Evolutionary conservation across 768 basidiomycete genomes (phyloP), one percentile per base, ranked within the genome.

Genomic region (Amanita brunnescens): DNA sequence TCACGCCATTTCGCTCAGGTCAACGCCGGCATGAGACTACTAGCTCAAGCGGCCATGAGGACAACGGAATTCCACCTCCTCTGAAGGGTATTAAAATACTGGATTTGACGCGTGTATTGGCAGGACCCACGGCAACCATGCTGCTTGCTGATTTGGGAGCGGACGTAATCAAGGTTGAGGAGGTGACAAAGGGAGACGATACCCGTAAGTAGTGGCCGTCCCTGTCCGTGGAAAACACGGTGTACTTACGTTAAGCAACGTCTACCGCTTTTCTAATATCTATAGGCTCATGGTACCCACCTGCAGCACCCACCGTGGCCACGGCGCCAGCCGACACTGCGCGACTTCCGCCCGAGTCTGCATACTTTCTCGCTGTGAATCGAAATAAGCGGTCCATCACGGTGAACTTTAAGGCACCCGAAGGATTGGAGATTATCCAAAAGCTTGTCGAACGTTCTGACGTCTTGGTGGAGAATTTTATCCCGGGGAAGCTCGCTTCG

Each of bases 41-140:
- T 16, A 21, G 18, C 29, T 30, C n/a, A 6, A 14, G 29, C 16
- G 18, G 18, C 35, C 46, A 24, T 26, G 47, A 16, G 23, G 18
- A 24, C 21, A 21, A 63, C 48, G 86, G 82, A 44, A 89, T 90
- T 21, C 73, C 80, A 1, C 88, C 88, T 0, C 93, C 93, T 2
- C 68, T 97, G 54, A 73, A 77, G 55, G 91, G 89, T 13, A 71
- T 94, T 57, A 81, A 77, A 59, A 77, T 96, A n/a, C 72, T 97
- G 20, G 94, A 97, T 66, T 68, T 96, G 50, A 91, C 92, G 12
- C 78, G 94, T 24, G 87, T 96, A 1, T 70, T 97, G 44, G 92
- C 92, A n/a, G 92, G 91, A 0, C 92, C 92, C 29, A 86, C 85
- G 1, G 81, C 86, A n/a, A 89, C 91, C 1, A 89, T 94, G 92